Evolutionary conservation across 2,329 filamentous ascomycete species (phyloP).

Genomic region (Phaeosphaeria sp.): DNA sequence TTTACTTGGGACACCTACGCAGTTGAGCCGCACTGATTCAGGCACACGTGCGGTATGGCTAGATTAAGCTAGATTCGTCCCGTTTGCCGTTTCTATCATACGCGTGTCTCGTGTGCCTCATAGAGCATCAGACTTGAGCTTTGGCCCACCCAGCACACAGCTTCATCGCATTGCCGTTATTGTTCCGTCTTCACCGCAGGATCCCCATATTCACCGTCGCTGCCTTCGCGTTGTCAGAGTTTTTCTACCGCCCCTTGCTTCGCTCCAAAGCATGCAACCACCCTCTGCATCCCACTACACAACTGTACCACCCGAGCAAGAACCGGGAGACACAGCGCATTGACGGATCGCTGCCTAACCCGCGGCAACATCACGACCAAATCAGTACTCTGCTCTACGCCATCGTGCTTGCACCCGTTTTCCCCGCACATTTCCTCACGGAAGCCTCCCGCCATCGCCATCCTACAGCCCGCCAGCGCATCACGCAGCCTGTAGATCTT

Average conservation of each 20-base stretch:
- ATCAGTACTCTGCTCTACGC: constrained; percentile 1
- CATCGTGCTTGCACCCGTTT: constrained; percentile 11
- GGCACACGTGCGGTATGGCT: constrained; percentile 17
- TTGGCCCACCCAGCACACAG: neutral
- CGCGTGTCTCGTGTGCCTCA: neutral
- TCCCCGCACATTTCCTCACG: constrained; percentile 3
- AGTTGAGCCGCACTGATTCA: constrained; percentile 12
- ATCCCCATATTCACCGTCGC: constrained; percentile 11
- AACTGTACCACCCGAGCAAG: constrained; percentile 11
- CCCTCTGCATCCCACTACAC: constrained; percentile 1
- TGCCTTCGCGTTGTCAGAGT: constrained; percentile 3
- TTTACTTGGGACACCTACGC: constrained; percentile 14
- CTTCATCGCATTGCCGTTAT: neutral
- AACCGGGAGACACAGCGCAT: constrained; percentile 9
- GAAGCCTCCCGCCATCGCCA: constrained; percentile 11
- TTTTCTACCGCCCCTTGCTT: constrained; percentile 1
- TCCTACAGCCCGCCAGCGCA: constrained; percentile 8
- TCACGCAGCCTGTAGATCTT: neutral
- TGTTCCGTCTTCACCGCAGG: constrained; percentile 6
- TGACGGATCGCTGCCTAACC: constrained; percentile 19
- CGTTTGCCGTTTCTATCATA: constrained; percentile 9
- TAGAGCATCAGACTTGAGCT: neutral
- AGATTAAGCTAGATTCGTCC: constrained; percentile 17
- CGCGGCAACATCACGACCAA: constrained; percentile 3
- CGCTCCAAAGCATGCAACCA: constrained; percentile 19